Conservation (phyloP, 805 yeast species). For the Ogataea ramenticola region DNA sequence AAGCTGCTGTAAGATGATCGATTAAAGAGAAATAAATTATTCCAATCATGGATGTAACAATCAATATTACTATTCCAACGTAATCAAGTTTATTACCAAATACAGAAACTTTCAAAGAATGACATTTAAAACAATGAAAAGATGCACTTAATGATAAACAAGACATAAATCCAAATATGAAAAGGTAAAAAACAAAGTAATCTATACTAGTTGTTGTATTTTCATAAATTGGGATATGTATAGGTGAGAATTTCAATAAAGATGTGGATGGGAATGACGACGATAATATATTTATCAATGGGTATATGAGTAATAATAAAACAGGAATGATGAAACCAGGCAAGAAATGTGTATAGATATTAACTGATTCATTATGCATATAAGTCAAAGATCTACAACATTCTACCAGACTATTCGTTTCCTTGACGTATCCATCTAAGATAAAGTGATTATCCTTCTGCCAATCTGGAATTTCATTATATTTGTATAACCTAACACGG, state of each 20-base stretch:
- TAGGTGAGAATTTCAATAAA: conserved; percentile 16
- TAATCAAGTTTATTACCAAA: conserved; percentile 47
- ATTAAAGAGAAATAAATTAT: conserved; percentile 33
- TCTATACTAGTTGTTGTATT: background rate
- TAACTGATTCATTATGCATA: conserved; percentile 47
- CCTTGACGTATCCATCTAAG: conserved; percentile 41
- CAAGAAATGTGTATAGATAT: conserved; percentile 42
- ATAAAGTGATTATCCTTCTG: conserved; percentile 51
- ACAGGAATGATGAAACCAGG: conserved; percentile 32
- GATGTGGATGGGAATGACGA: conserved; percentile 6
- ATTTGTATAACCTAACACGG: conserved; percentile 15
- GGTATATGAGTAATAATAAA: conserved; percentile 1
- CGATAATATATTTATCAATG: background rate
- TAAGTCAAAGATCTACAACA: conserved; percentile 37
- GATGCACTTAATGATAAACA: conserved; percentile 43
- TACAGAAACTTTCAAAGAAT: conserved; percentile 34
- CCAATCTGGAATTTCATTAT: conserved; percentile 45
- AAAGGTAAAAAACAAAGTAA: background rate
- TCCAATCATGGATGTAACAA: conserved; percentile 38
- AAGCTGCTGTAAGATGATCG: conserved; percentile 32
- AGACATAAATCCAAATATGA: conserved; percentile 28
- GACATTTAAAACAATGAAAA: conserved; percentile 45
- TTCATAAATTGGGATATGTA: conserved; percentile 16
- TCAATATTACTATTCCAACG: conserved; percentile 46
- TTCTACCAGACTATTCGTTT: conserved; percentile 31